A percentile compares a stretch with the other conserved stretches of the same genome.
Conservation (phyloP, 805 yeast species). For the Kodamaea leandrae region DNA sequence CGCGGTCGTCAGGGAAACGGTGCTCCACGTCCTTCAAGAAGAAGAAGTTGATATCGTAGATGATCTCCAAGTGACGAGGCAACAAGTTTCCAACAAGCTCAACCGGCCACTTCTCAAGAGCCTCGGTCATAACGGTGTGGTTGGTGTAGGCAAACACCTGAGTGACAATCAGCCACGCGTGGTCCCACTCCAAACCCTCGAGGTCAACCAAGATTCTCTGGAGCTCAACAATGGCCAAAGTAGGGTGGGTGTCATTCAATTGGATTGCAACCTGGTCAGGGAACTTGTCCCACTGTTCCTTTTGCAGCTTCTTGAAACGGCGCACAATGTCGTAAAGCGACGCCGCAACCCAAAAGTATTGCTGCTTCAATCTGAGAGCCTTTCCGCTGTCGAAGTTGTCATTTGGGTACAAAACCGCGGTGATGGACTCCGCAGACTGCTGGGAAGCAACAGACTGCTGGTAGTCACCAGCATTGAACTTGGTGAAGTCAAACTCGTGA, state of each 20-base stretch:
- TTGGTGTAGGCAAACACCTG: constrained; percentile 87
- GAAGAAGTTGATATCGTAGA: constrained; percentile 77
- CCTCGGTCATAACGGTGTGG: constrained; percentile 94
- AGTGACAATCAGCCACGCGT: constrained; percentile 83
- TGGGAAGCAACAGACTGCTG: constrained; percentile 78
- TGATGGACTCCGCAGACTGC: constrained; percentile 87
- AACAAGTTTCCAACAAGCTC: constrained; percentile 71
- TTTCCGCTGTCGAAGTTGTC: constrained; percentile 91
- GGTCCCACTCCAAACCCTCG: constrained; percentile 77
- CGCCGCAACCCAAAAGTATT: constrained; percentile 96
- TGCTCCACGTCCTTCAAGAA: constrained; percentile 76
- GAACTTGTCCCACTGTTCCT: constrained; percentile 75
- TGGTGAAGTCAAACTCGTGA: constrained; percentile 84
- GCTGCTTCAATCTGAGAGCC: constrained; percentile 89
- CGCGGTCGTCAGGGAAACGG: constrained; percentile 72
- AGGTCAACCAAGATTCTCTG: constrained; percentile 82
- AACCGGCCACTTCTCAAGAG: constrained; percentile 94
- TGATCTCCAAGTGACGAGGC: constrained; percentile 89
- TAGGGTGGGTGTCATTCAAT: constrained; percentile 93
- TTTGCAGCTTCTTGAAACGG: constrained; percentile 73
- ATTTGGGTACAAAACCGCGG: constrained; percentile 91
- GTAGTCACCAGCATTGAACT: constrained; percentile 90
- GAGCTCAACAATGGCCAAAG: constrained; percentile 84
- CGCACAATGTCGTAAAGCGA: constrained; percentile 88
- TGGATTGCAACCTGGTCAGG: constrained; percentile 88